phyloP scores from a whole-genome alignment of 2,329 filamentous ascomycete genomes.

The Westerdykella sp. region DNA sequence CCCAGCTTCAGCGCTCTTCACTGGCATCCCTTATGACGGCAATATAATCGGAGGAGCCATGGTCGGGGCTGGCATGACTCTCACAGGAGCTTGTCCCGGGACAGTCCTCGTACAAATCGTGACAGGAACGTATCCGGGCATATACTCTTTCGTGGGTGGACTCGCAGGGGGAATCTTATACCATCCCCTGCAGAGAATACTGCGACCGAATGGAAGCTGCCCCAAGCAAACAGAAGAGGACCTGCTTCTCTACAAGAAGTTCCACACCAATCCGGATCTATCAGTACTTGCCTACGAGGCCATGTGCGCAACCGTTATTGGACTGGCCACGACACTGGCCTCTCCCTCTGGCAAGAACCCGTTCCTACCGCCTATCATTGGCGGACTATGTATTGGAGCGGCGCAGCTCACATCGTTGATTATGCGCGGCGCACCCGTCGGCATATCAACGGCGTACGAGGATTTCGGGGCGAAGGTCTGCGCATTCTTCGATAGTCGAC shows the following conservation, averaged over 20 bases:
- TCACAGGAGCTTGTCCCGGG: no score
- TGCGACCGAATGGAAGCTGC: neutral
- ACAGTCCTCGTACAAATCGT: no score
- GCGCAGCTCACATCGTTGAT: conserved; percentile 54
- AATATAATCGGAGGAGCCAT: no score
- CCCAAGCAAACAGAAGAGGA: neutral
- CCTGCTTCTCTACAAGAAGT: neutral
- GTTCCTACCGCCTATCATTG: conserved; percentile 45
- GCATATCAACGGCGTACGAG: conserved; percentile 57
- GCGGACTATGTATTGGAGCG: conserved; percentile 54
- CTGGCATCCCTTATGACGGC: no score
- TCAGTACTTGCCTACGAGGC: conserved; percentile 43
- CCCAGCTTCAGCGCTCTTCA: no score
- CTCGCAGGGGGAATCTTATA: conserved; percentile 48
- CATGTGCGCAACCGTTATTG: conserved; percentile 39
- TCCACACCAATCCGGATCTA: conserved; percentile 34
- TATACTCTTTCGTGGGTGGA: conserved; percentile 49
- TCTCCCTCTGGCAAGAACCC: conserved; percentile 8
- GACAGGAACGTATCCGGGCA: no score
- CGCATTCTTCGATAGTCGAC: conserved; percentile 30
- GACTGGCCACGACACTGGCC: conserved; percentile 27
- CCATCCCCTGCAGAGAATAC: neutral
- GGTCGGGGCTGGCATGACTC: no score
- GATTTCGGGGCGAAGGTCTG: conserved; percentile 58
- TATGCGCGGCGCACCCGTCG: conserved; percentile 50